phyloP scores from a whole-genome alignment of 345 rosid genomes.

The Citrus cavaleriei region DNA sequence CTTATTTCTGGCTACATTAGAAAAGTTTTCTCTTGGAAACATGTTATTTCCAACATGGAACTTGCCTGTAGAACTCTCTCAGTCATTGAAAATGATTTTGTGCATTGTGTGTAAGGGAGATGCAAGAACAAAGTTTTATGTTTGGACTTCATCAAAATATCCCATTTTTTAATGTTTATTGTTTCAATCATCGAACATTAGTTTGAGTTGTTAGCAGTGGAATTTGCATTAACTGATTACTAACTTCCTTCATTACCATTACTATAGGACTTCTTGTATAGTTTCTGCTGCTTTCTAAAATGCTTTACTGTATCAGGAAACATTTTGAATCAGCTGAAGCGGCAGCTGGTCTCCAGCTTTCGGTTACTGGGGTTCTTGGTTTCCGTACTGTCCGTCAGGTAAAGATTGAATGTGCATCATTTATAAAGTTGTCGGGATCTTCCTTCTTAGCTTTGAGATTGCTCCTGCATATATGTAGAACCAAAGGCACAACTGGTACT shows the following conservation, averaged over 20 bases:
- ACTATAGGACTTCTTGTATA: background rate
- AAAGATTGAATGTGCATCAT: conserved; percentile 4
- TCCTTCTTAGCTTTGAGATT: conserved; percentile 16
- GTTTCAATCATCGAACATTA: background rate
- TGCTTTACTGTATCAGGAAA: conserved; percentile 37
- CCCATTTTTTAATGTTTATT: background rate
- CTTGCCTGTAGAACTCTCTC: background rate
- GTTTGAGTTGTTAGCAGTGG: background rate
- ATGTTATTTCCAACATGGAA: background rate
- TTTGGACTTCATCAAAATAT: background rate
- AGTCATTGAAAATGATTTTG: background rate
- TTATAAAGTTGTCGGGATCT: conserved; percentile 5
- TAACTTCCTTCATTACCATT: background rate
- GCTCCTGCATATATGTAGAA: conserved; percentile 47
- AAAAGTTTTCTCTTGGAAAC: background rate
- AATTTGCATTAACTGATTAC: background rate
- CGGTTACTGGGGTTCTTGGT: conserved; percentile 81
- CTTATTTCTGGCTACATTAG: background rate
- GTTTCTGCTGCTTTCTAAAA: background rate
- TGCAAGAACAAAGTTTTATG: background rate
- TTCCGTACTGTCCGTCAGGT: conserved; percentile 62
- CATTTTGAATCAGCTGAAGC: conserved; percentile 70
- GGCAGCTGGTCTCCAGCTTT: conserved; percentile 64
- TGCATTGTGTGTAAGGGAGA: background rate
- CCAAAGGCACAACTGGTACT: conserved; percentile 64